A percentile compares a stretch with the other conserved stretches of the same genome.
phyloP scores from a whole-genome alignment of 2,329 filamentous ascomycete species.

The Xylaria polymorpha region DNA sequence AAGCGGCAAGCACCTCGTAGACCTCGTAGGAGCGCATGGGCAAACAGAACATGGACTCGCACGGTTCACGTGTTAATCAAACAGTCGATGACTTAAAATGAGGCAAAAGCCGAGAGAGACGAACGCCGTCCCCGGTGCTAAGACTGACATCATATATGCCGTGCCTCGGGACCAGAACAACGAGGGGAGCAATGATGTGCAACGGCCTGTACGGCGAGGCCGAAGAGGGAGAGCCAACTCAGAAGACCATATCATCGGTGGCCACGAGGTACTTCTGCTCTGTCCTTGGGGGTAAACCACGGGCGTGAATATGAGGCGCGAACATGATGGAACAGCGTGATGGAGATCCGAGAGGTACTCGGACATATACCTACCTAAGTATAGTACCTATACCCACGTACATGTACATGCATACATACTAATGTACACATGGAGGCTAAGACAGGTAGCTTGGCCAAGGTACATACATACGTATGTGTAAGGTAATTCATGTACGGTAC shows the following conservation, averaged over 20 bases:
- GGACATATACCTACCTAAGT: background rate
- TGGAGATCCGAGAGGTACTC: constrained; percentile 20
- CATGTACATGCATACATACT: constrained; percentile 19
- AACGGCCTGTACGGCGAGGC: constrained; percentile 33
- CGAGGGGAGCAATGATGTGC: constrained; percentile 25
- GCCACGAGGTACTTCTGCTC: constrained; percentile 1
- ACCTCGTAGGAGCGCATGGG: constrained; percentile 25
- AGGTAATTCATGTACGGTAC: constrained; percentile 24
- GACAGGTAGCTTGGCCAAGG: background rate
- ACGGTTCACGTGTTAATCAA: constrained; percentile 39
- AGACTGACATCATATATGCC: constrained; percentile 31
- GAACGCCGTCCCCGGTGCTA: constrained; percentile 14
- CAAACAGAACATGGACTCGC: constrained; percentile 30
- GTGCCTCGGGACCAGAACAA: constrained; percentile 16
- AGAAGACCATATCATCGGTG: constrained; percentile 15
- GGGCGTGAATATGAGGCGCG: constrained; percentile 15
- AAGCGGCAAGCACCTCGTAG: constrained; percentile 10
- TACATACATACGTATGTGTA: background rate
- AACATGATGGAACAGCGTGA: constrained; percentile 3
- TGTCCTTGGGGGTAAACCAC: constrained; percentile 1
- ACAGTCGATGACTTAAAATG: constrained; percentile 26
- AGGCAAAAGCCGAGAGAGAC: constrained; percentile 28
- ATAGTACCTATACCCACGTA: background rate
- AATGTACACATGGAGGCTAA: constrained; percentile 8
- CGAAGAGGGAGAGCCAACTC: constrained; percentile 12